A percentile compares a stretch with the other conserved stretches of the same genome.
Conservation (phyloP, 345 rosid genomes). For the Eucalyptus paniculata region DNA sequence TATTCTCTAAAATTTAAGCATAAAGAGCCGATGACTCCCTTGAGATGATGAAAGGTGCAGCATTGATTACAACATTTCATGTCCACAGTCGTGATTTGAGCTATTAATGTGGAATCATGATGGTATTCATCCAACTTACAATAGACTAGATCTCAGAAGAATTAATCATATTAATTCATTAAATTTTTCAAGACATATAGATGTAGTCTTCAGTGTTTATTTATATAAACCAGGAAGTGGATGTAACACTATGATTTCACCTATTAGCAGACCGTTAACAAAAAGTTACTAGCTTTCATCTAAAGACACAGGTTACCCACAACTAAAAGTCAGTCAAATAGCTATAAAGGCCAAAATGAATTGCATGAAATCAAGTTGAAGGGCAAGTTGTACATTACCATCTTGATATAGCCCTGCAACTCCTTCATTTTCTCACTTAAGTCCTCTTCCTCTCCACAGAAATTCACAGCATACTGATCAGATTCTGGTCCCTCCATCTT, state of each 20-base stretch:
- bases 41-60: background rate
- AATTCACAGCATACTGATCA: background rate
- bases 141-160: background rate
- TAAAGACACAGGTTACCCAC: background rate
- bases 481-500: background rate
- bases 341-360: background rate
- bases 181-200: background rate
- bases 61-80: background rate
- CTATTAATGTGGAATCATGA: background rate
- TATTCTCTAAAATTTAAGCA: background rate
- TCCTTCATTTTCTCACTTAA: constrained; percentile 4
- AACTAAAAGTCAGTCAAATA: background rate
- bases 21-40: background rate
- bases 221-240: background rate
- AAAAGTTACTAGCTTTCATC: background rate
- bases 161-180: background rate
- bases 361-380: background rate
- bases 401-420: constrained; percentile 15
- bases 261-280: background rate
- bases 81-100: background rate
- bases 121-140: background rate
- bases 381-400: background rate
- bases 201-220: background rate
- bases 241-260: background rate
- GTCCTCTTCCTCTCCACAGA: background rate